These are phyloP conservation scores for Paramecium bursaria DNA, from an alignment of 73 alveolate species.

Conservation along the genomic window DNA sequence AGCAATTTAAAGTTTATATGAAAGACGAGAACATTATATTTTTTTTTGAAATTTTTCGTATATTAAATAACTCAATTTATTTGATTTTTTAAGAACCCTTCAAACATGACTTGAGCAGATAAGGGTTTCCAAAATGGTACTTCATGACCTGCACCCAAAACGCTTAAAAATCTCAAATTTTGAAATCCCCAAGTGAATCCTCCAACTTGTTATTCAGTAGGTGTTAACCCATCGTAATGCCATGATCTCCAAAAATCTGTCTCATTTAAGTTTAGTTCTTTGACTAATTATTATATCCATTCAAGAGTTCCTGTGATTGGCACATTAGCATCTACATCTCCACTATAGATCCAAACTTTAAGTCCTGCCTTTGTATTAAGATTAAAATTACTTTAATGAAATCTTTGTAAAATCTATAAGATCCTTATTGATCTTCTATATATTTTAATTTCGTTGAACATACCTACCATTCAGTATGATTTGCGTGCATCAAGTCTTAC, in stretches of 20 bases:
- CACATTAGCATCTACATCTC: constrained; percentile 83
- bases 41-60: too few species aligned
- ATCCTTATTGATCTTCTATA: constrained; percentile 59
- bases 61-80: too few species aligned
- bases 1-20: too few species aligned
- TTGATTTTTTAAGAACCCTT: too few species aligned
- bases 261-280: constrained; percentile 68
- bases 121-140: constrained; percentile 55
- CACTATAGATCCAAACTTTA: constrained; percentile 77
- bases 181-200: constrained; percentile 57
- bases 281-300: constrained; percentile 72
- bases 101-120: constrained; percentile 30
- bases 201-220: constrained; percentile 17
- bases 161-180: constrained; percentile 33
- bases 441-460: constrained; percentile 38
- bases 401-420: constrained; percentile 73
- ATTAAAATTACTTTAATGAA: too few species aligned
- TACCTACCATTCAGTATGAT: constrained; percentile 36
- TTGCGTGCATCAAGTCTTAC: constrained; percentile 21
- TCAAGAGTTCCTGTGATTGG: constrained; percentile 80
- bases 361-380: too few species aligned
- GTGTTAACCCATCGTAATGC: constrained; percentile 24
- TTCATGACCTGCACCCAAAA: constrained; percentile 60
- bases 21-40: too few species aligned
- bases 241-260: constrained; percentile 62